These are phyloP conservation scores for Syzygium jambos DNA, from an alignment of 345 rosid species.

Conservation along the genomic window DNA sequence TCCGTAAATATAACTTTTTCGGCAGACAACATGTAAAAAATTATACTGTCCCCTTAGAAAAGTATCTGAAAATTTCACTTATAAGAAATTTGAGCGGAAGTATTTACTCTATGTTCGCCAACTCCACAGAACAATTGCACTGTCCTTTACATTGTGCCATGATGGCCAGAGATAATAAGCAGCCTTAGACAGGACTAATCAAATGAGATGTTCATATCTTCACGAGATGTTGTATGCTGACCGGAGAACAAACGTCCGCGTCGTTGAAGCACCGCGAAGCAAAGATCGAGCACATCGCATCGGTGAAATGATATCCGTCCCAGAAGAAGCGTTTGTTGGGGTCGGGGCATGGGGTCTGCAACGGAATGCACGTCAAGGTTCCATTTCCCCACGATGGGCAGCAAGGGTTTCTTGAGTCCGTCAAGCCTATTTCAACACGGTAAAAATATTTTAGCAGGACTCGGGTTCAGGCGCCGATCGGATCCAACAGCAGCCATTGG, in stretches of 20 bases:
- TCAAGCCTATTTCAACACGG: conserved; percentile 8
- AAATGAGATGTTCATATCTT: not conserved
- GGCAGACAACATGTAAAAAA: too few relatives aligned
- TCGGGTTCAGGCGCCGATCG: not conserved
- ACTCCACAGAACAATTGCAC: not conserved
- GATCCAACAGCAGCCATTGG: not conserved
- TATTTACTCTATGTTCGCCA: not conserved
- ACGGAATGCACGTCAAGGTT: conserved; percentile 33
- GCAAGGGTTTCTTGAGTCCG: conserved; percentile 31
- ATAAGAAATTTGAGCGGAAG: not conserved
- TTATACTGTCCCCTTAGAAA: too few relatives aligned
- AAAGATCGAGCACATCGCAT: conserved; percentile 9
- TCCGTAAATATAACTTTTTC: too few relatives aligned
- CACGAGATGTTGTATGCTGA: conserved; percentile 15
- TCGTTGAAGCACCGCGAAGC: conserved; percentile 25
- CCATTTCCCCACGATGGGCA: conserved; percentile 42
- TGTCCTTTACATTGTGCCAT: not conserved
- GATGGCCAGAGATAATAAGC: not conserved
- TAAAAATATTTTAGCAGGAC: not conserved
- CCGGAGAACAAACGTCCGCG: conserved; percentile 23
- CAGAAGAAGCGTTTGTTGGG: conserved; percentile 22
- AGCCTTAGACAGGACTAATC: not conserved
- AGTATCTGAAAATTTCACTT: too few relatives aligned
- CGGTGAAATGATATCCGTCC: conserved; percentile 38
- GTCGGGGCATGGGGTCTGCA: conserved; percentile 14